Conservation (phyloP, 345 rosid species). For the Gossypium stocksii region DNA sequence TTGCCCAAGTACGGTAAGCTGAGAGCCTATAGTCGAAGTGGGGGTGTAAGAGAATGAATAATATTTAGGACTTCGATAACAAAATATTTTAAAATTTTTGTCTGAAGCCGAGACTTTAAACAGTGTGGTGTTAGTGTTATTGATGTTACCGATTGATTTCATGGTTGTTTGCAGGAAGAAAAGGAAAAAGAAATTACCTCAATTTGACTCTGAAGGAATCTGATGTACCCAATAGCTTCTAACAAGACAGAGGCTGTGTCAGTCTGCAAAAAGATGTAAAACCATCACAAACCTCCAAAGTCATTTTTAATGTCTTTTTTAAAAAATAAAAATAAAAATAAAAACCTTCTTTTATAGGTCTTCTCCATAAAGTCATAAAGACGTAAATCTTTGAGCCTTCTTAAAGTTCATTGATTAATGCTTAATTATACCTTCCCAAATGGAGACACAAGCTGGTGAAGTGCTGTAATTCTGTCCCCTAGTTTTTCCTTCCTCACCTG, state of each 20-base stretch:
- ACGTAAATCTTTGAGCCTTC: background rate
- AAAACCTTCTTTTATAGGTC: slow-evolving; percentile 12
- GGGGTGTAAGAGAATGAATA: background rate
- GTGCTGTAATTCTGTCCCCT: slow-evolving; percentile 83
- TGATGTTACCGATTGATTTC: background rate
- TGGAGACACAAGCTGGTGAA: slow-evolving; percentile 96
- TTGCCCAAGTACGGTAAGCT: slow-evolving; percentile 90
- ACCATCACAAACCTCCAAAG: slow-evolving; percentile 41
- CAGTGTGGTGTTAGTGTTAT: background rate
- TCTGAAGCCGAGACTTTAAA: background rate
- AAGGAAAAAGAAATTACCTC: slow-evolving; percentile 46
- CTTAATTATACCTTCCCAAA: slow-evolving; percentile 70
- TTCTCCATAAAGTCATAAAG: background rate
- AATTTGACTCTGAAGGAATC: slow-evolving; percentile 99
- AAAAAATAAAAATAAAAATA: too few species aligned
- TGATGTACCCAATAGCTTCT: slow-evolving; percentile 98
- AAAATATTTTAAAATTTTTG: background rate
- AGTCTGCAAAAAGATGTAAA: slow-evolving; percentile 70
- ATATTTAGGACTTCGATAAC: slow-evolving; percentile 12
- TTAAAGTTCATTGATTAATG: background rate
- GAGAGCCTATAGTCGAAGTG: slow-evolving; percentile 57
- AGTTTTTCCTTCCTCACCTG: slow-evolving; percentile 89
- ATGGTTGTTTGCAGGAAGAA: slow-evolving; percentile 23
- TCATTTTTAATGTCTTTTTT: slow-evolving; percentile 19
- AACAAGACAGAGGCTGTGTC: slow-evolving; percentile 99